Conservation (phyloP, 768 basidiomycete species). For the Lactarius tabidus region DNA sequence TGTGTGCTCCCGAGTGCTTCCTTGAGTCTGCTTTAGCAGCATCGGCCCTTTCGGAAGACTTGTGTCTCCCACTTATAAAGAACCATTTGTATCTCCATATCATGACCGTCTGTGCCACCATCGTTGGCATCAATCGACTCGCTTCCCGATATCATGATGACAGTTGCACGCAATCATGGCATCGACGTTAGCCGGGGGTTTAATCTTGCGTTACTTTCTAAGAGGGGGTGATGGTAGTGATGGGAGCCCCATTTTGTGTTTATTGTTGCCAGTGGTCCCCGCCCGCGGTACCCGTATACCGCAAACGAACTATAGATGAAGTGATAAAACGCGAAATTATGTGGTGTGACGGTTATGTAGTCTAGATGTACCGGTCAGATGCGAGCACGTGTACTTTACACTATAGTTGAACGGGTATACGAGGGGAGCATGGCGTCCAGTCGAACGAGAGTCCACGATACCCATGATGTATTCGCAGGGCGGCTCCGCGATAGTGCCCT, state of each 20-base stretch:
- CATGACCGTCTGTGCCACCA: neutral
- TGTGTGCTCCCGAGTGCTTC: neutral
- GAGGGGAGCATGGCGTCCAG: neutral
- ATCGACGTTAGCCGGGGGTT: neutral
- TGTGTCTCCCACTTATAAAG: neutral
- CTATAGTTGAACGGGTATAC: conserved; percentile 22
- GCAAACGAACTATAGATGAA: conserved; percentile 18
- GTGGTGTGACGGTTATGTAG: conserved; percentile 15
- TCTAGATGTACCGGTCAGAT: conserved; percentile 22
- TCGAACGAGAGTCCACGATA: conserved; percentile 2
- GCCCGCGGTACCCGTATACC: conserved; percentile 15
- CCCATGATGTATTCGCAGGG: conserved; percentile 10
- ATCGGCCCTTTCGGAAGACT: neutral
- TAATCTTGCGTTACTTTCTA: neutral
- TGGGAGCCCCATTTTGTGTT: conserved; percentile 2
- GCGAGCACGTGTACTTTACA: conserved; percentile 25
- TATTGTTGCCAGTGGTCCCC: conserved; percentile 6
- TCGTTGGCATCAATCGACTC: neutral
- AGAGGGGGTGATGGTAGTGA: neutral
- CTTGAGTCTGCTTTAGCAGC: neutral
- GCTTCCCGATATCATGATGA: neutral
- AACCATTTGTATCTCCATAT: neutral
- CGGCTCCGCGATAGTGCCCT: conserved; percentile 8
- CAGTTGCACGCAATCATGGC: neutral
- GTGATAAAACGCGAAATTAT: conserved; percentile 18